A percentile compares a stretch with the other conserved stretches of the same genome.
phyloP scores from a whole-genome alignment of 2,329 filamentous ascomycete species.

The Bretziella fagacearum region DNA sequence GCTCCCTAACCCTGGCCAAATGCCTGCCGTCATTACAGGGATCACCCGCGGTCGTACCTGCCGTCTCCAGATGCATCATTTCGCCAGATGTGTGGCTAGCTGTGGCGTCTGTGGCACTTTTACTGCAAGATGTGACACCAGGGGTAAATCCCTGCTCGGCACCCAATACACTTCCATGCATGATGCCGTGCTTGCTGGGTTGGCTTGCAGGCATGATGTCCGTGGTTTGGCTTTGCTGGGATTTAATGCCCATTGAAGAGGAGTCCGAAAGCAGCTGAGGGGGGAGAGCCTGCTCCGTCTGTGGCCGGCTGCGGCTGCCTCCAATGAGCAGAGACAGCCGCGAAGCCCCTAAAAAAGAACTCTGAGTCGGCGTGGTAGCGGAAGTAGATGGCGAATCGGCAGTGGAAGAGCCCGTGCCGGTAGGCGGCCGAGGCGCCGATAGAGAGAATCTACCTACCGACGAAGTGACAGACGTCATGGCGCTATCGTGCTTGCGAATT shows the following conservation, averaged over 20 bases:
- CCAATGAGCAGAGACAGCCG: slow-evolving; percentile 12
- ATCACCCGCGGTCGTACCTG: not conserved
- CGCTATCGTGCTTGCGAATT: slow-evolving; percentile 5
- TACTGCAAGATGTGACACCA: not conserved
- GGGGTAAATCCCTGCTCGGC: not conserved
- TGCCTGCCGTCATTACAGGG: not conserved
- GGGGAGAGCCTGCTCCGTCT: slow-evolving; percentile 1
- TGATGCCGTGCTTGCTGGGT: not conserved
- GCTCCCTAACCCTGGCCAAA: not conserved
- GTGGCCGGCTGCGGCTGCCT: slow-evolving; percentile 9
- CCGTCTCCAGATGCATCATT: not conserved
- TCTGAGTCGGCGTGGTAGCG: not conserved
- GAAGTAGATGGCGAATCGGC: not conserved
- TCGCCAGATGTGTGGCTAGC: not conserved
- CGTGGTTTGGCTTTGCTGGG: not conserved
- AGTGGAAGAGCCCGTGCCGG: not conserved
- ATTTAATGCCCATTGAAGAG: slow-evolving; percentile 2
- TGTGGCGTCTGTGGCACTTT: slow-evolving; percentile 4
- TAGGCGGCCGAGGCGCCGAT: not conserved
- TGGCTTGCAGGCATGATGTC: not conserved
- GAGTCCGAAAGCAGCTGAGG: not conserved
- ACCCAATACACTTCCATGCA: not conserved
- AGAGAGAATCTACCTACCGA: slow-evolving; percentile 12
- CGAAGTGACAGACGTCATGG: slow-evolving; percentile 6
- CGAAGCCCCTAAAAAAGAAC: slow-evolving; percentile 14